A percentile compares a stretch with the other conserved stretches of the same genome.
Conservation (phyloP, 2,329 filamentous ascomycete genomes). For the Proliferodiscus dingleyae region DNA sequence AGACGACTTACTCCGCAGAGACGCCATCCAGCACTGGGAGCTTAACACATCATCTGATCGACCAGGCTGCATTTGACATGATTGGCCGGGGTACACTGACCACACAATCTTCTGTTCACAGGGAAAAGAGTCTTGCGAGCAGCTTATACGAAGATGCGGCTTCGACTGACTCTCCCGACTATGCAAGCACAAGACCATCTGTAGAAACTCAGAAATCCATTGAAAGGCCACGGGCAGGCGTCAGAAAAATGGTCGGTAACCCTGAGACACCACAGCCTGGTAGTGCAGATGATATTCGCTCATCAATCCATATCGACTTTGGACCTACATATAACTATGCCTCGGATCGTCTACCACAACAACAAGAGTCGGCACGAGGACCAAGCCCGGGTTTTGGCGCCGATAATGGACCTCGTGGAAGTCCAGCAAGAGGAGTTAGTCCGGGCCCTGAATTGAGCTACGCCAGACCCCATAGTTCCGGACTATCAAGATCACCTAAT, state of each 20-base stretch:
- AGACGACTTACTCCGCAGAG: slow-evolving; percentile 35
- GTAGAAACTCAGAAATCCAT: slow-evolving; percentile 41
- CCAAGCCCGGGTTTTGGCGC: slow-evolving; percentile 47
- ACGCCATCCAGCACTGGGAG: slow-evolving; percentile 37
- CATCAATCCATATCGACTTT: slow-evolving; percentile 70
- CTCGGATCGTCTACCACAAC: slow-evolving; percentile 14
- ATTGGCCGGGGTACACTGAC: slow-evolving; percentile 13
- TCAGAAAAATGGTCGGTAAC: slow-evolving; percentile 69
- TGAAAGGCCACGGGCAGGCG: slow-evolving; percentile 70
- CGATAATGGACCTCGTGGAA: slow-evolving; percentile 3
- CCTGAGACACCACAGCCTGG: slow-evolving; percentile 37
- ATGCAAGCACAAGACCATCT: slow-evolving; percentile 58
- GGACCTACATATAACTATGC: slow-evolving; percentile 66
- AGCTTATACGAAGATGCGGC: slow-evolving; percentile 56
- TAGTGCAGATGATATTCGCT: slow-evolving; percentile 5
- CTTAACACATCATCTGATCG: slow-evolving; percentile 38
- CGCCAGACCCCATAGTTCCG: slow-evolving; percentile 26
- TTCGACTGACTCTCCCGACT: slow-evolving; percentile 66
- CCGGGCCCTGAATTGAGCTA: slow-evolving; percentile 12
- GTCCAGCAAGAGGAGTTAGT: slow-evolving; percentile 3
- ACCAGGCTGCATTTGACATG: slow-evolving; percentile 45
- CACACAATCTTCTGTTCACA: slow-evolving; percentile 23
- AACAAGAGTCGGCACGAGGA: slow-evolving; percentile 44
- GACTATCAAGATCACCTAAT: slow-evolving; percentile 36
- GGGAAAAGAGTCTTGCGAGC: slow-evolving; percentile 34